Conservation (phyloP, 345 rosid species). For the Brassica juncea region DNA sequence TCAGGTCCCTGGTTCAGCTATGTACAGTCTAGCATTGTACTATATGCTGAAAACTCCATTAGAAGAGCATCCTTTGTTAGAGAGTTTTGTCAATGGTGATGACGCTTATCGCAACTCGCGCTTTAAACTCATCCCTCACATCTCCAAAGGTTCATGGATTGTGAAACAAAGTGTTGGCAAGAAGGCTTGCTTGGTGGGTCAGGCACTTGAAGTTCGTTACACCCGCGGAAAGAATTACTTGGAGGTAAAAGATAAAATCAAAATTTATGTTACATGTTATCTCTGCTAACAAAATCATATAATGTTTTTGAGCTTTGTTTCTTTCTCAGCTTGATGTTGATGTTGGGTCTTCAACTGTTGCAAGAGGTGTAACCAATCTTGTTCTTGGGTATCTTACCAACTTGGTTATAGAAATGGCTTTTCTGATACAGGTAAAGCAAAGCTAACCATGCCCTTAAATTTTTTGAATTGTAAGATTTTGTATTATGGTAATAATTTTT, state of each 20-base stretch:
- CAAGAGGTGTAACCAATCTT: constrained; percentile 77
- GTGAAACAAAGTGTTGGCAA: constrained; percentile 95
- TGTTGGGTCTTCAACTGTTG: constrained; percentile 89
- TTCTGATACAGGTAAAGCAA: constrained; percentile 69
- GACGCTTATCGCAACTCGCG: constrained; percentile 87
- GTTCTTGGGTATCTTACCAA: constrained; percentile 83
- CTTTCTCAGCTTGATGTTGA: constrained; percentile 68
- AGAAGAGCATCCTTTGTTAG: constrained; percentile 66
- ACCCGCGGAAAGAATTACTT: constrained; percentile 74
- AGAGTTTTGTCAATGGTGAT: constrained; percentile 80
- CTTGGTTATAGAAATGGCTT: constrained; percentile 89
- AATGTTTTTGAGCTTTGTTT: not conserved
- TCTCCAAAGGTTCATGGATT: constrained; percentile 97
- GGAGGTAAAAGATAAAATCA: constrained; percentile 53
- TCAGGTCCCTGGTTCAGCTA: constrained; percentile 74
- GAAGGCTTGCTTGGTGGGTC: constrained; percentile 80
- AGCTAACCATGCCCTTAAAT: not conserved
- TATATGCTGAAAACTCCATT: constrained; percentile 70
- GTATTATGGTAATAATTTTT: not conserved
- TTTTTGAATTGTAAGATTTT: not conserved
- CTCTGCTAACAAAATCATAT: not conserved
- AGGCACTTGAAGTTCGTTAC: constrained; percentile 66
- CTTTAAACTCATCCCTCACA: constrained; percentile 87
- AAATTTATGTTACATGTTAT: not conserved
- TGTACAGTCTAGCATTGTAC: constrained; percentile 65